phyloP scores from a whole-genome alignment of 768 basidiomycete genomes.

The Rhodotorula kratochvilovae region DNA sequence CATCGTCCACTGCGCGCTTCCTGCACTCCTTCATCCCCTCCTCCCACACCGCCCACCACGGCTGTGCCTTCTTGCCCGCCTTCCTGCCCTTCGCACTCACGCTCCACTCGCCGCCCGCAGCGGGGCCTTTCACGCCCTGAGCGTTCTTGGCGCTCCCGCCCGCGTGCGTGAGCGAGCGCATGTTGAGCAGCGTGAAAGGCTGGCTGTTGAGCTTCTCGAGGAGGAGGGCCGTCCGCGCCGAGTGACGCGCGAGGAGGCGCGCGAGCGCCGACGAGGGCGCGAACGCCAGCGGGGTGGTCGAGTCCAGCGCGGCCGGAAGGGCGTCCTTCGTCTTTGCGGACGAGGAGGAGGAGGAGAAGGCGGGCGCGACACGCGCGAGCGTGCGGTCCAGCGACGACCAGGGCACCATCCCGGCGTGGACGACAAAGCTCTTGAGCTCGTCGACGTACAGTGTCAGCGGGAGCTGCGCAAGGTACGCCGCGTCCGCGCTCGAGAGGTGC shows the following conservation, averaged over 20 bases:
- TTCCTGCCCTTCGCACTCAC: conserved; percentile 24
- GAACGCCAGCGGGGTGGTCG: conserved; percentile 17
- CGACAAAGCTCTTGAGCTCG: conserved; percentile 30
- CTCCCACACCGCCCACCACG: conserved; percentile 33
- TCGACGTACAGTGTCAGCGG: conserved; percentile 34
- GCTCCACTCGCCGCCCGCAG: conserved; percentile 2
- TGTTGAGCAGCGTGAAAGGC: conserved; percentile 33
- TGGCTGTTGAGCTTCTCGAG: conserved; percentile 21
- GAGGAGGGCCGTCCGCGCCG: conserved; percentile 13
- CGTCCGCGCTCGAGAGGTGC: conserved; percentile 9
- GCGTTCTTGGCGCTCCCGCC: not conserved
- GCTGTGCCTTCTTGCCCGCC: conserved; percentile 6
- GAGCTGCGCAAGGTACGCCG: conserved; percentile 19
- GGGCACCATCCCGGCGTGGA: conserved; percentile 38
- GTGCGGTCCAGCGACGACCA: conserved; percentile 11
- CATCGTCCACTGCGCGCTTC: not conserved
- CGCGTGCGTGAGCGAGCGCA: conserved; percentile 18
- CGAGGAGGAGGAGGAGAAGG: not conserved
- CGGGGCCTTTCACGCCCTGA: conserved; percentile 4
- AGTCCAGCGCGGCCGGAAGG: not conserved
- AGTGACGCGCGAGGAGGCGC: conserved; percentile 1
- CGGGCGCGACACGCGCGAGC: not conserved
- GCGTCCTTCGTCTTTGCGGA: not conserved
- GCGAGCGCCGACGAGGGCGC: not conserved
- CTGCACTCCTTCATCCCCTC: not conserved